phyloP scores from a whole-genome alignment of 1,139 yeast species.

The Zhuliangozyma parablackwelliae region DNA sequence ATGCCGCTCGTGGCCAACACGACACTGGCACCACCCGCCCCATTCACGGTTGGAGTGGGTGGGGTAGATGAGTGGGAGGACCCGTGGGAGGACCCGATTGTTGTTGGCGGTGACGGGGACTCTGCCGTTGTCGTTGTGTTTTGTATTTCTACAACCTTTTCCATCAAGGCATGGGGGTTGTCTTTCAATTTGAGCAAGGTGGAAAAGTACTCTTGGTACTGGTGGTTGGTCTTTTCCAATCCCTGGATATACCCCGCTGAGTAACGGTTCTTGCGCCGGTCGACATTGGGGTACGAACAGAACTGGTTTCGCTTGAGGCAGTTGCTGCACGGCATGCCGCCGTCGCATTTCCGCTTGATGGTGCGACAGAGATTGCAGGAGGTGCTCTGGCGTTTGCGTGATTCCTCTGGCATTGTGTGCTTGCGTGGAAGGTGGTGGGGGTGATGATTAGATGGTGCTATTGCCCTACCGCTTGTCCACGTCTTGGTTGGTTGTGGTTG shows the following conservation, averaged over 20 bases:
- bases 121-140: no score
- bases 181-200: constrained; percentile 2
- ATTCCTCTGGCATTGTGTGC: neutral
- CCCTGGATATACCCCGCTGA: constrained; percentile 8
- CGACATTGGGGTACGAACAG: constrained; percentile 11
- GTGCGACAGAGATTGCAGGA: constrained; percentile 14
- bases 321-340: constrained; percentile 14
- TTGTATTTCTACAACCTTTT: neutral
- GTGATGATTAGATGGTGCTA: no score
- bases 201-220: constrained; percentile 3
- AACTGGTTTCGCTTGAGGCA: constrained; percentile 9
- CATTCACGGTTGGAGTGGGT: no score
- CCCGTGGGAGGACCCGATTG: no score
- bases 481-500: no score
- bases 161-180: constrained; percentile 1
- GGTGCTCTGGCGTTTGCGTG: constrained; percentile 4
- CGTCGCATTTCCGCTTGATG: constrained; percentile 13
- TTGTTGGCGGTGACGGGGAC: no score
- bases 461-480: no score
- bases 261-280: constrained; percentile 8
- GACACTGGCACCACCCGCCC: no score
- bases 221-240: constrained; percentile 5
- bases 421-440: neutral
- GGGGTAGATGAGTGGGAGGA: no score
- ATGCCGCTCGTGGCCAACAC: no score